A percentile compares a stretch with the other conserved stretches of the same genome.
Conservation (phyloP, 208 protist species). For the Leishmania aethiopica region DNA sequence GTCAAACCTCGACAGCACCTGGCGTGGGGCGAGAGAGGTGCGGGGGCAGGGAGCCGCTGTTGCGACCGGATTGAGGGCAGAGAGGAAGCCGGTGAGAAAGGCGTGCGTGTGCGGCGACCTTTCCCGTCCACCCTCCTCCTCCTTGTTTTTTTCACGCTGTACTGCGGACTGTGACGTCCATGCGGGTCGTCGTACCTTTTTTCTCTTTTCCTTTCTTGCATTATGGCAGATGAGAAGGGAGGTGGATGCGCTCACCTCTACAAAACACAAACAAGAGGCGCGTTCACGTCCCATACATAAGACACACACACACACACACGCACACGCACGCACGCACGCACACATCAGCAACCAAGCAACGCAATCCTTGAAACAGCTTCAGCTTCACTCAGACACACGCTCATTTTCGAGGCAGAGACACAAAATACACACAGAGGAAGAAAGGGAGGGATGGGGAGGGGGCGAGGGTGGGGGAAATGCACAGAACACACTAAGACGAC, state of each 20-base stretch:
- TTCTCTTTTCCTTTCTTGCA: background rate
- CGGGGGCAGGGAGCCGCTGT: background rate
- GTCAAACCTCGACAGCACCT: background rate
- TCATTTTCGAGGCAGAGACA: background rate
- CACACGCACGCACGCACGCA: background rate
- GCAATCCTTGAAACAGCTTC: background rate
- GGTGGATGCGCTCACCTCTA: background rate
- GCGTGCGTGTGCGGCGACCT: background rate
- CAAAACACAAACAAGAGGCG: background rate
- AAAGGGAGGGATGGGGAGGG: background rate
- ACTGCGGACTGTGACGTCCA: background rate
- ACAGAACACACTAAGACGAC: background rate
- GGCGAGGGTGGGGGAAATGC: too few species aligned
- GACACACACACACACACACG: background rate
- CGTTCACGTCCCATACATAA: background rate
- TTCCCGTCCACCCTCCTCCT: background rate
- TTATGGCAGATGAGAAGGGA: constrained; percentile 1
- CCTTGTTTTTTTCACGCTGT: background rate
- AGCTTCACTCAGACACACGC: background rate
- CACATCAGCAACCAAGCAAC: background rate
- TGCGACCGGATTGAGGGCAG: background rate
- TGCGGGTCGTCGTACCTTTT: background rate
- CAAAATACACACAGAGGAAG: background rate
- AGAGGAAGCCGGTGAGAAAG: background rate
- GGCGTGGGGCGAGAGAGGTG: background rate